These are phyloP conservation scores for Sodiomyces alkalinus DNA, from an alignment of 2,329 filamentous ascomycete species.

Conservation along the genomic window DNA sequence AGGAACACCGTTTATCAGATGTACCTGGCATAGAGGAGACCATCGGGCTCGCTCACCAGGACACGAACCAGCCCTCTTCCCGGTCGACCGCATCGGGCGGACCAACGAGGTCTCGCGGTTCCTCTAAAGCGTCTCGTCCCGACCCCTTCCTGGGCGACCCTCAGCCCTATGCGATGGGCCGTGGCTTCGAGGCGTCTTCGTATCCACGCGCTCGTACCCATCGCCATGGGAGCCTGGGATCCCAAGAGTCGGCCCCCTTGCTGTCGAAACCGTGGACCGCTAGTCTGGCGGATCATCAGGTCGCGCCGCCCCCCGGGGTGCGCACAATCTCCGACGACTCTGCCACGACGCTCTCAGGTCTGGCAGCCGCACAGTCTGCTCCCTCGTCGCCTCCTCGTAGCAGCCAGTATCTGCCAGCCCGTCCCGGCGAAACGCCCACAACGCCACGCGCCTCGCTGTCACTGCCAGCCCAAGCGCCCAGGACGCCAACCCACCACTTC, in stretches of 20 bases:
- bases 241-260: conserved; percentile 21
- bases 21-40: conserved; percentile 47
- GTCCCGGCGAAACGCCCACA: conserved; percentile 8
- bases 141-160: conserved; percentile 24
- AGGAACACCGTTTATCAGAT: conserved; percentile 40
- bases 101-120: conserved; percentile 25
- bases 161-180: conserved; percentile 20
- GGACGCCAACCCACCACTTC: conserved; percentile 20
- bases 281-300: conserved; percentile 13
- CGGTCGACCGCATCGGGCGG: conserved; percentile 13
- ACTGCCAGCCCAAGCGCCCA: conserved; percentile 5
- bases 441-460: conserved; percentile 7
- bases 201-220: conserved; percentile 12
- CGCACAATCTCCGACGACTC: conserved; percentile 22
- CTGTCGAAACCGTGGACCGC: conserved; percentile 29
- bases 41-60: conserved; percentile 43
- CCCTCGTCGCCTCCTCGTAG: conserved; percentile 18
- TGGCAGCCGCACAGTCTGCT: conserved; percentile 13
- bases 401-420: conserved; percentile 8
- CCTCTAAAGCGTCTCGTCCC: conserved; percentile 30
- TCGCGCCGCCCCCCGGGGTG: conserved; percentile 18
- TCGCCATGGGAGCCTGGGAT: conserved; percentile 18
- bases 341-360: conserved; percentile 12
- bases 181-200: no score
- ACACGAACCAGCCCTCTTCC: conserved; percentile 17